Evolutionary conservation across 2,329 filamentous ascomycete species (phyloP).

Genomic region (Aureobasidium lini): DNA sequence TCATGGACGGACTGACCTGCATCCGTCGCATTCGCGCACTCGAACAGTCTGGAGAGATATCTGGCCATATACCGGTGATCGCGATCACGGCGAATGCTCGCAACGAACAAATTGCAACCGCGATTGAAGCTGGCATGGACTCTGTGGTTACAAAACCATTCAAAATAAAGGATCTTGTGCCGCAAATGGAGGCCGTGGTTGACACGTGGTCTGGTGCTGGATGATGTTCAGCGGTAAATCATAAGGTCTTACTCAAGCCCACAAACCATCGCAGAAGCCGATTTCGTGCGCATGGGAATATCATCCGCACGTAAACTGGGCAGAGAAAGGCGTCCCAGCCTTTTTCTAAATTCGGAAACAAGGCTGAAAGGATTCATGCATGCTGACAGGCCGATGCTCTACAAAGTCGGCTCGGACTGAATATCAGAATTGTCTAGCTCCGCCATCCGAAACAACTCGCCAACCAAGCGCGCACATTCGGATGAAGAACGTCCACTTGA

Average conservation of each 20-base stretch:
- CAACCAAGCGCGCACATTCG: no score
- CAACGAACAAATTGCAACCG: constrained; percentile 63
- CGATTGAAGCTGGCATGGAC: constrained; percentile 61
- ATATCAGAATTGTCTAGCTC: background rate
- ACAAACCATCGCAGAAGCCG: background rate
- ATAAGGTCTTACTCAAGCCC: background rate
- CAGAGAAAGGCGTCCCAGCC: background rate
- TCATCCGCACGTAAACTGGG: background rate
- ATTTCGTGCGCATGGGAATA: background rate
- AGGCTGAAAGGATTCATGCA: background rate
- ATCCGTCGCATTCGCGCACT: constrained; percentile 62
- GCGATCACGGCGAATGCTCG: constrained; percentile 72
- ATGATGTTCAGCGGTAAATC: background rate
- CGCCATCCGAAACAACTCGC: no score
- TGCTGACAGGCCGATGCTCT: background rate
- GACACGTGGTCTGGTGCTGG: constrained; percentile 12
- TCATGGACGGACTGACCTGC: constrained; percentile 74
- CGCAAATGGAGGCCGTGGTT: constrained; percentile 27
- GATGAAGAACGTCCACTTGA: no score
- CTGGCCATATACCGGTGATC: constrained; percentile 63
- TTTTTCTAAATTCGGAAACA: background rate
- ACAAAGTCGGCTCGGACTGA: background rate
- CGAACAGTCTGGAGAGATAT: constrained; percentile 54
- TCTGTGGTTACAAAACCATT: constrained; percentile 30
- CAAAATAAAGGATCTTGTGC: constrained; percentile 27